Evolutionary conservation across 176 grass and related monocot species (phyloP), one percentile per base, ranked within the genome.

Genomic region (Cenchrus americanus): DNA sequence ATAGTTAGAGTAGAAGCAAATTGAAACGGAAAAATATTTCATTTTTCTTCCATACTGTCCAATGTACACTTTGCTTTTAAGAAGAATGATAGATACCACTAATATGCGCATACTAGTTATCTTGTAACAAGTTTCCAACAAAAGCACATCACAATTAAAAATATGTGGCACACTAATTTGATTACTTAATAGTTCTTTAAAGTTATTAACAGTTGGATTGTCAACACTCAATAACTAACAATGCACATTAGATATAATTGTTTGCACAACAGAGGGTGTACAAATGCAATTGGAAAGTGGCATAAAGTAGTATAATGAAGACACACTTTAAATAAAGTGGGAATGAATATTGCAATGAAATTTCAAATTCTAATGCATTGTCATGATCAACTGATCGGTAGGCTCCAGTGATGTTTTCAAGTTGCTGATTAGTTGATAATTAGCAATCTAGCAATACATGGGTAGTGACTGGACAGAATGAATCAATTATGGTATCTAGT

Each of bases 151-250:
- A 58, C 40, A 48, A 78, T 18, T 78, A 4, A 59, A 77, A 86
- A 48, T 27, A 71, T 60, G 54, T 8, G 19, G 23, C 53, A 68
- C 4, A 19, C 12, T 55, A 73, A 86, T 58, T 83, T 52, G 52
- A 76, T 66, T 84, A 58, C 17, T 26, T 61, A 52, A n/a, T n/a
- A 75, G 42, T 85, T 80, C n/a, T 81, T 81, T 3, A 44, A 65
- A 37, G 22, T 54, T 54, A 76, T 76, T 40, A 18, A 46, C n/a
- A 77, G 61, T 21, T 58, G 53, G 50, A 37, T 76, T 84, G 10
- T 23, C 15, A 59, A 62, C 6, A 14, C 46, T 27, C 18, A 49
- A 19, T 62, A 62, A n/a, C 34, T 44, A 62, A 62, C 53, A 42
- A 2, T 58, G 52, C 4, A 21, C 66, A 43, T 40, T 60, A 27